These are phyloP conservation scores for Moricandia moricandioides DNA, from an alignment of 345 rosid species.

Conservation along the genomic window DNA sequence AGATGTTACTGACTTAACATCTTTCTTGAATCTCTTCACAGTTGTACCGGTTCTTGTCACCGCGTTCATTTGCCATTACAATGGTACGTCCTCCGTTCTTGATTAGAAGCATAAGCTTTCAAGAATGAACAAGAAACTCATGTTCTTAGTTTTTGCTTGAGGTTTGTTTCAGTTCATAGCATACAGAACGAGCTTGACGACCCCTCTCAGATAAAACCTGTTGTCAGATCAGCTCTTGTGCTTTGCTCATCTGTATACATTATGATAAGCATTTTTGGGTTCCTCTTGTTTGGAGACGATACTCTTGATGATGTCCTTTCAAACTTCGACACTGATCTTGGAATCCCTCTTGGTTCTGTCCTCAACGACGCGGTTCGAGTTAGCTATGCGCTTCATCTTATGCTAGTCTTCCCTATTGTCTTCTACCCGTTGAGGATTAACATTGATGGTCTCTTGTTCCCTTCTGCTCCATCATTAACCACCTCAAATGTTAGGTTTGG, in stretches of 20 bases:
- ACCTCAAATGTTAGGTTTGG: constrained; percentile 60
- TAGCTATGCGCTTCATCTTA: constrained; percentile 82
- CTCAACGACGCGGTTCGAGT: constrained; percentile 85
- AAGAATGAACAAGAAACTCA: not conserved
- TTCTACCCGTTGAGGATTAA: constrained; percentile 79
- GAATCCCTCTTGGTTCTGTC: constrained; percentile 73
- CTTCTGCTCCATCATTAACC: constrained; percentile 54
- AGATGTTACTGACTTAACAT: constrained; percentile 59
- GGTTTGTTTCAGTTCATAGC: constrained; percentile 63
- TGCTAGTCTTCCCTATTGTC: constrained; percentile 90
- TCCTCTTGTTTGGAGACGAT: constrained; percentile 80
- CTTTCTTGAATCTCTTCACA: constrained; percentile 78
- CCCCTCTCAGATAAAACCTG: constrained; percentile 56
- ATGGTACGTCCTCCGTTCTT: constrained; percentile 47
- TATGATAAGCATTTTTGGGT: constrained; percentile 79
- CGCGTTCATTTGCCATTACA: constrained; percentile 83
- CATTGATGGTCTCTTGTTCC: constrained; percentile 78
- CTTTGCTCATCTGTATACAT: constrained; percentile 79
- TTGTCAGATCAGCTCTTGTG: constrained; percentile 65
- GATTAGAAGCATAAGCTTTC: not conserved
- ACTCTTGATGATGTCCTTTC: constrained; percentile 93
- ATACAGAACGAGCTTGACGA: constrained; percentile 82
- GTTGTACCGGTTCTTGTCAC: constrained; percentile 88
- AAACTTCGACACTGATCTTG: constrained; percentile 78
- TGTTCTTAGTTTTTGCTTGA: not conserved